Base-by-base conservation (phyloP, 2,329 filamentous ascomycete species). In the Fusarium pseudograminearum region DNA sequence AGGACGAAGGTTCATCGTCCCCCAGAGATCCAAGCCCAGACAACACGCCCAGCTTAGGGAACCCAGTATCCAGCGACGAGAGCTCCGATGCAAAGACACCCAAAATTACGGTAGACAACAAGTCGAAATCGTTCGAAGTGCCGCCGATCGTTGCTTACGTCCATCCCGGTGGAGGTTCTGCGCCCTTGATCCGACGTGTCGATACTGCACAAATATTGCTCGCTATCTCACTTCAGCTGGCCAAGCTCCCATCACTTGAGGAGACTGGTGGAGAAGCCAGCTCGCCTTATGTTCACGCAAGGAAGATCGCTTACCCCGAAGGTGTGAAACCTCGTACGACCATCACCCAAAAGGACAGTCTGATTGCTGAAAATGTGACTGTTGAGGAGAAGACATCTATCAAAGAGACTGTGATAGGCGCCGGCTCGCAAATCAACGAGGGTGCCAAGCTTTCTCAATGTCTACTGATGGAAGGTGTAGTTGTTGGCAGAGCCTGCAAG, bases 341-440 rank as follows among this genome's bases (percentile, higher is more conserved):
- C 6, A 92, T 98, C 58, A 94, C 93, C 22, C 89, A 91, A 73
- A 86, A 88, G 47, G 95, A 98, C 81, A 93, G 89, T 70, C 85
- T 98, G 4, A 88, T 98, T 38, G 95, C 89, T 2, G 92, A 95
- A 61, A 98, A 98, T 75, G 93, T 97, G 41, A 93, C 90, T 2
- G 90, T 98, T 0, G 93, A 95, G 76, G 93, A 95, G 74, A 95
- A 95, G 78, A 91, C 89, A 26, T 91, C 94, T n/a, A 92, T 99
- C 81, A 98, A 97, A 79, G 93, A 97, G 79, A 91, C 86, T 38
- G 93, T 98, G 31, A 89, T 99, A 41, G 96, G 96, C 4, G 89
- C 93, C 7, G 93, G 93, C 73, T 97, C 93, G 78, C 91, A 92
- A 74, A 95, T 99, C 69, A 90, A 90, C 67, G 90, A 91, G 72